Evolutionary conservation across 768 basidiomycete species (phyloP), one percentile per base, ranked within the genome.

Genomic region (Suillus plorans): DNA sequence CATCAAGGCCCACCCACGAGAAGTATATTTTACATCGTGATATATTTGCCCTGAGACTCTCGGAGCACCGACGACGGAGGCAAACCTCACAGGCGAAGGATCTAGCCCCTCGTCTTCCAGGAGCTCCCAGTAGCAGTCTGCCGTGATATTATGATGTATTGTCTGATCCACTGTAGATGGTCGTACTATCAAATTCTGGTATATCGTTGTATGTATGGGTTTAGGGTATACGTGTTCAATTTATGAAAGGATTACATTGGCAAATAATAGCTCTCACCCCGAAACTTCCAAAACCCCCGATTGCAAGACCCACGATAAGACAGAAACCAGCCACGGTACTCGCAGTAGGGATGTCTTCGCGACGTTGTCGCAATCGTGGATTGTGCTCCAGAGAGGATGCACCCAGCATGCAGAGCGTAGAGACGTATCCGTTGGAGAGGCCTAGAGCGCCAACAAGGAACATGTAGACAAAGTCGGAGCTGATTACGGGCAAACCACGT

Each of bases 341-440:
- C 5, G 93, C 93, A 16, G 90, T 81, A 70, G 96, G 94, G 28
- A 95, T 89, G 69, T 96, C 91, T 64, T 92, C 89, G 59, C 81
- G 81, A 59, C 85, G 80, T 10, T 89, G 88, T 68, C 85, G 83
- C 58, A 96, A 76, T 52, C 83, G 80, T 20, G 89, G 87, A 71
- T 96, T 96, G 71, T 94, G 89, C 65, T 89, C 85, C 3, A 92
- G 77, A 2, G 92, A 94, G 4, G 94, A 86, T 13, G 89, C 91
- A 39, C 90, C 81, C 80, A 97, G 94, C 86, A 94, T 87, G 72
- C 88, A 88, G 63, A 91, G 69, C 65, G 89, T 91, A 16, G 87
- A 86, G 36, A 95, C 78, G 72, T 91, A 94, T 49, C 95, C 95
- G 67, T 91, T 95, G 10, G 91, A 86, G 56, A 85, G 73, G 22